Evolutionary conservation across 1,284 basidiomycete species (phyloP), one percentile per base, ranked within the genome.

Genomic region (Phylloboletellus chloephorus): DNA sequence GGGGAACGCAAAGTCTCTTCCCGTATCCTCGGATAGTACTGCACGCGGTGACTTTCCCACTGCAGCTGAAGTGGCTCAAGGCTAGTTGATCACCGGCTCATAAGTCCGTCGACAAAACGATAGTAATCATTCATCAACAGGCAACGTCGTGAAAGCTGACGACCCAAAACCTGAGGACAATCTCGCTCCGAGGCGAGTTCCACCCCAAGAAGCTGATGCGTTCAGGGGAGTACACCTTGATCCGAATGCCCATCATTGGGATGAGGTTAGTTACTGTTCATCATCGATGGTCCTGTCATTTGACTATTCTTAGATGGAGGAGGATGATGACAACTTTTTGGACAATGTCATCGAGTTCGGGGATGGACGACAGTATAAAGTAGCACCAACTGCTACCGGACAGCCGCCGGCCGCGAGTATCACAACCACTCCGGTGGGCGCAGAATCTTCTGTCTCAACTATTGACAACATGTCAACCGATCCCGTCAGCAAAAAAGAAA

Each of bases 201-300:
- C 74, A 17, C 67, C 72, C 47, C 80, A 83, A 52, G 79, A 88
- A 52, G 85, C 83, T n/a, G 92, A 95, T 63, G 86, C 89, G 2
- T 97, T 97, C 63, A 77, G 90, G 31, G 90, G 90, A 0, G 82
- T 90, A 2, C 92, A 95, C 65, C 67, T 96, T 33, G 82, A 94
- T 66, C 88, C 91, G 32, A 92, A 93, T 56, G 81, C 87, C 4
- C 88, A 92, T 60, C 90, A 95, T 58, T 97, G 93, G 93, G 93
- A 96, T 54, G 90, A 93, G 74, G 91, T 95, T 46, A 54, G 86
- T 72, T 19, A 21, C 33, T 30, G 28, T 41, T 17, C 34, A 22
- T 35, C 23, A 23, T 41, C 15, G 3, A 22, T 31, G n/a, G 19
- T 32, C 20, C 37, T 23, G 31, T 22, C 25, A 5, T 37, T 44